Percentiles rank a stretch among this genome's conserved stretches.
Conservation (phyloP, 768 basidiomycete genomes). For the Mycena floridula region DNA sequence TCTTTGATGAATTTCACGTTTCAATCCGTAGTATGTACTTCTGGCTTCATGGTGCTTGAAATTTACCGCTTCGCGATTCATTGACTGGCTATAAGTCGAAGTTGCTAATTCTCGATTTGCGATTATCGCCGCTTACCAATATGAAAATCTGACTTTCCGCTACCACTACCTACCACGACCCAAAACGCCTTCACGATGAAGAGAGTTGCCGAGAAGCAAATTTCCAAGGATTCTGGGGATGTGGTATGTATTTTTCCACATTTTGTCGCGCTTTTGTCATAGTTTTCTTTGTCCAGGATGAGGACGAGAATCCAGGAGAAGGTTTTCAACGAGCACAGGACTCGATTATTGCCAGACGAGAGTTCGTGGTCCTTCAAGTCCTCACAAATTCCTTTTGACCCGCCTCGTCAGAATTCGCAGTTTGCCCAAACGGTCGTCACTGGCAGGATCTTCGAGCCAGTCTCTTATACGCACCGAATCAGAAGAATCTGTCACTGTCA, state of each 20-base stretch:
- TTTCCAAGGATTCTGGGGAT: slow-evolving; percentile 49
- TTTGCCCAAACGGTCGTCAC: slow-evolving; percentile 57
- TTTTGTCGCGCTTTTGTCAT: neutral
- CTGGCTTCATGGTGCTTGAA: slow-evolving; percentile 1
- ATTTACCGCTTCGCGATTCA: no score
- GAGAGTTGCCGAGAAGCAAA: slow-evolving; percentile 66
- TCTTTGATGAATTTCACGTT: neutral
- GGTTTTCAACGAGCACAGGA: slow-evolving; percentile 61
- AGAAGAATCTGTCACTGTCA: no score
- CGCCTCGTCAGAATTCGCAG: slow-evolving; percentile 48
- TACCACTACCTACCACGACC: no score
- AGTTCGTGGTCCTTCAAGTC: no score
- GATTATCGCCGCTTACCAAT: no score
- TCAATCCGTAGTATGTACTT: neutral
- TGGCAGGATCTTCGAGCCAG: no score
- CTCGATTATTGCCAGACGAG: neutral
- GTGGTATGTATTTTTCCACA: slow-evolving; percentile 30
- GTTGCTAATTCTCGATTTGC: no score
- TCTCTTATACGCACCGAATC: no score
- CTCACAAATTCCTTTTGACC: neutral
- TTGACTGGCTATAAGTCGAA: no score
- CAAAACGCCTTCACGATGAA: slow-evolving; percentile 62
- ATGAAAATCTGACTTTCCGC: no score
- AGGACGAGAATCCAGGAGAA: slow-evolving; percentile 20
- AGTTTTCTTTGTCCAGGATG: slow-evolving; percentile 34